Evolutionary conservation across 805 yeast genomes (phyloP).

Genomic region (Candida anglica): DNA sequence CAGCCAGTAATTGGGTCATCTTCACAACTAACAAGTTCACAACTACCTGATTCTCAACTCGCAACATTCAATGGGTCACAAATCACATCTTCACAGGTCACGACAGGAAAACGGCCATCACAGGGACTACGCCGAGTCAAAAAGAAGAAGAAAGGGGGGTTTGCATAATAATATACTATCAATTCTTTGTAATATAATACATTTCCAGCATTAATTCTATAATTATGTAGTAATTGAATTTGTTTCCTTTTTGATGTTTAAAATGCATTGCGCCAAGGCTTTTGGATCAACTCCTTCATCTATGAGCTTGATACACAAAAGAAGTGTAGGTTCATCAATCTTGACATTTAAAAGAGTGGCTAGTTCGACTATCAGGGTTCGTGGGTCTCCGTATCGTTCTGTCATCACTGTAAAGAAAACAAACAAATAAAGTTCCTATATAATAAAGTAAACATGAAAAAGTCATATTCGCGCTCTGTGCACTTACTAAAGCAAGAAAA

Average conservation of each 20-base stretch:
- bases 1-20: neutral
- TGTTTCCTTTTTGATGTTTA: constrained; percentile 23
- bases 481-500: too few relatives aligned
- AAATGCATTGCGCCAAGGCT: constrained; percentile 21
- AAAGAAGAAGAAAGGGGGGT: constrained; percentile 48
- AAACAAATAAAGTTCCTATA: too few relatives aligned
- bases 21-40: constrained; percentile 6
- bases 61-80: too few relatives aligned
- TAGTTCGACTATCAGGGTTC: constrained; percentile 12
- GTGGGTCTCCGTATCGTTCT: too few relatives aligned
- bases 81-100: too few relatives aligned
- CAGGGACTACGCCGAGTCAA: too few relatives aligned
- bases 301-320: constrained; percentile 27
- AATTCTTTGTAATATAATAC: too few relatives aligned
- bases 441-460: too few relatives aligned
- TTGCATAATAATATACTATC: constrained; percentile 26
- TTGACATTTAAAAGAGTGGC: constrained; percentile 20
- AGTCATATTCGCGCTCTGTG: too few relatives aligned
- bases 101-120: too few relatives aligned
- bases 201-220: constrained; percentile 1
- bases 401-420: too few relatives aligned
- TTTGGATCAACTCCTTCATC: constrained; percentile 39
- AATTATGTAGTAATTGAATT: constrained; percentile 7
- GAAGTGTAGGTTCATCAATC: constrained; percentile 26
- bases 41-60: too few relatives aligned